phyloP scores from a whole-genome alignment of 2,329 filamentous ascomycete genomes.

The Triangularia setosa region DNA sequence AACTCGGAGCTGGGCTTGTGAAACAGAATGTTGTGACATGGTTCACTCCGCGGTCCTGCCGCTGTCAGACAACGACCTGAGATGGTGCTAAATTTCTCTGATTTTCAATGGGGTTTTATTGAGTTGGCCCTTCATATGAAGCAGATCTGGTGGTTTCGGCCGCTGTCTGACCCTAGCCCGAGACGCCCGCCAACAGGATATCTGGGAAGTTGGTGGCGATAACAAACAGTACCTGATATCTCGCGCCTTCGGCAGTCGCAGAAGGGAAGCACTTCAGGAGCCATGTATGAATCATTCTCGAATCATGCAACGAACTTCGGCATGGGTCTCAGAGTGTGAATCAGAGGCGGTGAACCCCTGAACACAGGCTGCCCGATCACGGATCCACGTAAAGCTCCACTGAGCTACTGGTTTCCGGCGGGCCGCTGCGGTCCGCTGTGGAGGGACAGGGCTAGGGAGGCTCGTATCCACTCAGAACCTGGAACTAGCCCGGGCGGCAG shows the following conservation, averaged over 20 bases:
- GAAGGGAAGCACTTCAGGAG: too few species aligned
- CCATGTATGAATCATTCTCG: neutral
- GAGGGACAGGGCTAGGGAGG: neutral
- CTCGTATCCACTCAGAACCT: neutral
- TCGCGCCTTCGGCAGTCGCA: neutral
- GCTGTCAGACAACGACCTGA: neutral
- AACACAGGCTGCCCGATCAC: neutral
- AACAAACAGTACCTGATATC: neutral
- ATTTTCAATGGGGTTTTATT: neutral
- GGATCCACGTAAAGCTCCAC: neutral
- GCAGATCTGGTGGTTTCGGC: neutral
- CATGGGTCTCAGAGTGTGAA: neutral
- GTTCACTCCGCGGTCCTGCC: neutral
- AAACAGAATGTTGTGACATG: neutral
- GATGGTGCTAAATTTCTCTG: too few species aligned
- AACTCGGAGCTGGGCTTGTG: neutral
- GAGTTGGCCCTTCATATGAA: neutral
- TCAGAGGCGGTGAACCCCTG: neutral
- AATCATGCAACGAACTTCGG: neutral
- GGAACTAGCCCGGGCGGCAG: neutral
- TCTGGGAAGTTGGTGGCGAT: neutral
- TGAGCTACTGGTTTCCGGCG: neutral
- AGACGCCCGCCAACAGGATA: too few species aligned
- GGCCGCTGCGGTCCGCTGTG: neutral
- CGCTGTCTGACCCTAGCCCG: too few species aligned